Percentiles rank a stretch among this genome's conserved stretches.
Conservation (phyloP, 345 rosid genomes). For the Capsella bursapastoris region DNA sequence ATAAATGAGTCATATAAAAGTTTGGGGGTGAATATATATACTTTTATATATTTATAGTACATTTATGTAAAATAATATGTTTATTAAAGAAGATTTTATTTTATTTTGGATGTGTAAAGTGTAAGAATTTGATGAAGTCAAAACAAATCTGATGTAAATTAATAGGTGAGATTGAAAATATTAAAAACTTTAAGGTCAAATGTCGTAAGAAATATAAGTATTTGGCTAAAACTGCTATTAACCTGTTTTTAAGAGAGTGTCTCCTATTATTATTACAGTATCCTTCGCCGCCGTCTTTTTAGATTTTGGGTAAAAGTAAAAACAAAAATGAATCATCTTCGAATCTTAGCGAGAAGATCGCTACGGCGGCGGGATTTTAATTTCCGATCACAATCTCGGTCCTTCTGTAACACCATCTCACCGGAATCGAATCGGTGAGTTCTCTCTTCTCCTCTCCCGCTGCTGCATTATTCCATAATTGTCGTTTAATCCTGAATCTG, state of each 20-base stretch:
- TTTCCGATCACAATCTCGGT: slow-evolving; percentile 40
- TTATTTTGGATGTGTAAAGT: too few relatives aligned
- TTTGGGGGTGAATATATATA: too few relatives aligned
- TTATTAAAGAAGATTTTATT: too few relatives aligned
- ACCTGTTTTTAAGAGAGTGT: background rate
- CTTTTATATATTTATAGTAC: too few relatives aligned
- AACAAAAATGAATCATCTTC: slow-evolving; percentile 35
- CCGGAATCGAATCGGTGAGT: slow-evolving; percentile 40
- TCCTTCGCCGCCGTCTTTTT: background rate
- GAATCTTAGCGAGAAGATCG: slow-evolving; percentile 34
- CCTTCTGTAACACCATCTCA: slow-evolving; percentile 28
- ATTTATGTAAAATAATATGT: too few relatives aligned
- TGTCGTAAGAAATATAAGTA: background rate
- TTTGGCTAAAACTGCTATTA: background rate
- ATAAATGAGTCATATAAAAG: too few relatives aligned
- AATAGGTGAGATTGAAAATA: background rate
- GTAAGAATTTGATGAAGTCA: too few relatives aligned
- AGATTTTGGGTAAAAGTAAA: background rate
- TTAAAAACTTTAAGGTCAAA: background rate
- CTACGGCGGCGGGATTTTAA: slow-evolving; percentile 35
- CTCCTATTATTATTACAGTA: too few relatives aligned
- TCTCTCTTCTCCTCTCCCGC: slow-evolving; percentile 6
- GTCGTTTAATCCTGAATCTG: background rate
- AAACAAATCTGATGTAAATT: too few relatives aligned
- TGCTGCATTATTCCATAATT: slow-evolving; percentile 23